A percentile compares a stretch with the other conserved stretches of the same genome.
phyloP scores from a whole-genome alignment of 768 basidiomycete species.

The Crassisporium funariophilum region DNA sequence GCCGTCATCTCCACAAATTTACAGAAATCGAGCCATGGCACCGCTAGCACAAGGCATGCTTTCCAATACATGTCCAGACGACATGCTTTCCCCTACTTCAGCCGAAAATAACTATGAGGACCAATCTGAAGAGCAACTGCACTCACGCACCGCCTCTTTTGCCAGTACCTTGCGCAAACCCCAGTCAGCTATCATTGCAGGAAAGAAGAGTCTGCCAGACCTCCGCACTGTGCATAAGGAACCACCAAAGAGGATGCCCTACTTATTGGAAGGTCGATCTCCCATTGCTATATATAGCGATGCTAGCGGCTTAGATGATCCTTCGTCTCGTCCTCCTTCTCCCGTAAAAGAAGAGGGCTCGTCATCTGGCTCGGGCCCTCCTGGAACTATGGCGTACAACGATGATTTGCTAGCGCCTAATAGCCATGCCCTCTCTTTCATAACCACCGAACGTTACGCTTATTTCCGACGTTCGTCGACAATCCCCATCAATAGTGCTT shows the following conservation, averaged over 20 bases:
- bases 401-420: conserved; percentile 39
- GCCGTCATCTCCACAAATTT: neutral
- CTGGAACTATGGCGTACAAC: conserved; percentile 23
- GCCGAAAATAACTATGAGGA: conserved; percentile 4
- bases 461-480: conserved; percentile 94
- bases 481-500: conserved; percentile 64
- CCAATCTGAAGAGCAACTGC: conserved; percentile 44
- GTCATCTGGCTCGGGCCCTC: conserved; percentile 31
- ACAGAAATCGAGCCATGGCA: conserved; percentile 7
- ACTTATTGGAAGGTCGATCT: conserved; percentile 11
- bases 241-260: conserved; percentile 9
- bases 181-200: conserved; percentile 29
- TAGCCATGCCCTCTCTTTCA: conserved; percentile 51
- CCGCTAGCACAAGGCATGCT: too few relatives aligned
- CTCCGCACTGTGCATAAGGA: conserved; percentile 42
- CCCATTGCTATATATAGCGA: neutral
- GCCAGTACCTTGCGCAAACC: conserved; percentile 33
- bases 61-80: too few relatives aligned
- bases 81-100: conserved; percentile 21
- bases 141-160: conserved; percentile 46
- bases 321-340: conserved; percentile 6
- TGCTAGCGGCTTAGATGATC: conserved; percentile 5
- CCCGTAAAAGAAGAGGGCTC: conserved; percentile 43
- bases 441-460: conserved; percentile 82
- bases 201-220: conserved; percentile 89